Evolutionary conservation across 345 rosid genomes (phyloP).

Genomic region (Brassica cretica): DNA sequence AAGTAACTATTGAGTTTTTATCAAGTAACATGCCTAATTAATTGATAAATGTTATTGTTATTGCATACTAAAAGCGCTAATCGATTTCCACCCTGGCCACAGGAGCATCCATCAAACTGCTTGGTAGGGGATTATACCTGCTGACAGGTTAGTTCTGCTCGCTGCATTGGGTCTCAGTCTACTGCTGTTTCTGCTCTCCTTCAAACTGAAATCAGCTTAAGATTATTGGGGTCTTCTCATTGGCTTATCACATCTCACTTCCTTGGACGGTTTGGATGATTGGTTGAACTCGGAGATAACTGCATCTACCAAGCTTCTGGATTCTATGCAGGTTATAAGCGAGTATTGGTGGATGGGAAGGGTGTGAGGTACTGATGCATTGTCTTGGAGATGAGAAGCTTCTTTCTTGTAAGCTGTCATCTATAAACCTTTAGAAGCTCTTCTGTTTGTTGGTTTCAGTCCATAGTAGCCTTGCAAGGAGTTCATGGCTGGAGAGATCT

Average conservation of each 20-base stretch:
- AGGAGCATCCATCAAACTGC: too few relatives aligned
- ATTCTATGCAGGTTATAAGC: constrained; percentile 49
- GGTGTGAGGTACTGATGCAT: constrained; percentile 39
- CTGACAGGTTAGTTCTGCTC: too few relatives aligned
- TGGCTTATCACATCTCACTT: constrained; percentile 45
- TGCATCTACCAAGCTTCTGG: constrained; percentile 58
- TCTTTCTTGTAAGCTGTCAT: constrained; percentile 42
- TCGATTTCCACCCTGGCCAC: too few relatives aligned
- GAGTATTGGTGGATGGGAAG: constrained; percentile 38
- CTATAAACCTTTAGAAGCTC: constrained; percentile 49
- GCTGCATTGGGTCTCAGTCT: too few relatives aligned
- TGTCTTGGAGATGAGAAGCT: constrained; percentile 37
- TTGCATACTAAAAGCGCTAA: too few relatives aligned
- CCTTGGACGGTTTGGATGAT: constrained; percentile 34
- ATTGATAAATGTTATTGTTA: neutral
- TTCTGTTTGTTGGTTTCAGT: constrained; percentile 46
- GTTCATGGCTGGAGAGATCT: constrained; percentile 76
- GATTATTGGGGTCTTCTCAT: constrained; percentile 68
- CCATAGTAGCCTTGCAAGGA: constrained; percentile 77
- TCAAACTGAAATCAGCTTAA: constrained; percentile 28
- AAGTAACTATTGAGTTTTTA: neutral
- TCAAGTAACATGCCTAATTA: neutral
- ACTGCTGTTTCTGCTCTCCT: too few relatives aligned
- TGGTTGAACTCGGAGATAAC: constrained; percentile 49
- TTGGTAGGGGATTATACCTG: too few relatives aligned